Evolutionary conservation across 176 grass and related monocot species (phyloP), one percentile per base, ranked within the genome.

Genomic region (Puccinellia tenuiflora): DNA sequence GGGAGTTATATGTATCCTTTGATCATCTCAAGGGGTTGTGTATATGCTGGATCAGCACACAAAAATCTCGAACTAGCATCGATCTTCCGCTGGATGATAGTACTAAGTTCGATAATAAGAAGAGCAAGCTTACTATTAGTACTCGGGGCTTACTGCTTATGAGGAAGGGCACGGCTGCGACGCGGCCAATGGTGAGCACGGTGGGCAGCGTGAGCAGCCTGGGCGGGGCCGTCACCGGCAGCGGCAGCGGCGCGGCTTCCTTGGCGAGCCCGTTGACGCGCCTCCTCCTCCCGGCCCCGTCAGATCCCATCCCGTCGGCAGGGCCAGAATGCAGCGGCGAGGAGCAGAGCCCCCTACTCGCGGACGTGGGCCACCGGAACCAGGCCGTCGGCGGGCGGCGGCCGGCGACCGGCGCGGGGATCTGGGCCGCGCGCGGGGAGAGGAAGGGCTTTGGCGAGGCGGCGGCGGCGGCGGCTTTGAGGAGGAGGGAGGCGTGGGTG

Each of bases 131-230:
- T n/a, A n/a, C n/a, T n/a, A n/a, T 59, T 25, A 11, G n/a, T 25
- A 12, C 17, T 33, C 14, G 6, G 21, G 42, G 78, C 97, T 82
- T 78, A 99, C 97, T 96, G 86, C 89, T 87, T 64, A 94, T 89
- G 57, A 99, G 91, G 56, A 99, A 71, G 12, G 97, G 97, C 79
- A 99, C 97, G 13, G 97, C 93, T 21, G 84, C 93, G 3, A 99
- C 93, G 73, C 97, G 88, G 26, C 97, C 91, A 68, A 96, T 93
- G 52, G 97, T 99, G 30, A 99, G 91, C 20, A 99, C 64, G 17
- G 97, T 99, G 68, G 97, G 97, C 22, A 99, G 86, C 73, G 93
- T 99, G 53, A 99, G 87, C 84, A 99, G 75, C 83, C 75, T 86
- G 12, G 72, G 71, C 8, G 84, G 71, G 9, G 67, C 76, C 11